Base-by-base conservation (phyloP, 1,284 basidiomycete genomes). In the Cryptococcus sp. region DNA sequence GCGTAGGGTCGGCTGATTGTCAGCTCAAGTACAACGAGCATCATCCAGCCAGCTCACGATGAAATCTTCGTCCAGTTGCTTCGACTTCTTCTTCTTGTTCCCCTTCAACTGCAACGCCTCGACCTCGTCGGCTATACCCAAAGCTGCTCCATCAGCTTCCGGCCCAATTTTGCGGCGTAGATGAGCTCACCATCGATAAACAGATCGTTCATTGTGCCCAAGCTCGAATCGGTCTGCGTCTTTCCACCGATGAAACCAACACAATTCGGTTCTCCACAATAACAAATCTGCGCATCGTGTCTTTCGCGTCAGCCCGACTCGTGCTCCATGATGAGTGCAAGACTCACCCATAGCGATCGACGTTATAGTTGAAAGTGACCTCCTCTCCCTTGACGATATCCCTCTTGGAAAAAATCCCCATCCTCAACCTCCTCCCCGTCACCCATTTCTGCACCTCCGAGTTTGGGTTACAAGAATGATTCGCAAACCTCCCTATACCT, bases 401-500 rank as follows among this genome's bases (percentile, higher is more conserved):
- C 51, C 94, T 80, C 66, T 87, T 93, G 22, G 94, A 84, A 66
- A 98, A 99, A 60, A 99, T 97, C 43, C 94, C 94, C 95, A 97
- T 98, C 28, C 94, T 85, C 59, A 98, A 84, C 58, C 87, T 82
- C 28, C 82, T 77, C 10, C 89, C 94, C 12, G 98, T 82, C 16
- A 92, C 92, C 95, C 95, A 99, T 74, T 97, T 97, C 38, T 92
- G 91, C n/a, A 99, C 94, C 66, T 90, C 95, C 70, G 91, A 97
- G 65, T 98, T 99, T 9, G 95, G 95, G 59, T 85, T 90, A 72
- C 95, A 99, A 55, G 90, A 94, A 74, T 99, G 95, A 69, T 99
- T 99, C 26, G 93, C 88, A 68, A 99, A 98, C 6, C 95, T 85
- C 4, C 90, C 94, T 39, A 92, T 92, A 0, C 92, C 93, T 18